phyloP scores from a whole-genome alignment of 306 rosid genomes.

The Inga laurina region DNA sequence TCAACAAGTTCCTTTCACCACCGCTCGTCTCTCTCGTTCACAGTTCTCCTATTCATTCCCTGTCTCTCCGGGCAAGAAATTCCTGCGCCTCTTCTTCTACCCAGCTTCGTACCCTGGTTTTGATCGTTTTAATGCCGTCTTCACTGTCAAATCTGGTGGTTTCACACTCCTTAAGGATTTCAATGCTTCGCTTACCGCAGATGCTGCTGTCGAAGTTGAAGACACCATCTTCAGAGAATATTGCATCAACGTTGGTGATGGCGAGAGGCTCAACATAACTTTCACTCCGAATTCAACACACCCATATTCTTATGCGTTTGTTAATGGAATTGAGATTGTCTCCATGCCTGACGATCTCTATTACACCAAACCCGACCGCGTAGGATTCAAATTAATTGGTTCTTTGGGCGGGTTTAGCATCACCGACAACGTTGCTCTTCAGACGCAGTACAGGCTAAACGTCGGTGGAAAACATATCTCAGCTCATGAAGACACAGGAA shows the following conservation, averaged over 20 bases:
- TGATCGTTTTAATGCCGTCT: constrained; percentile 12
- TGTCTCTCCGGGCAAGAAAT: constrained; percentile 27
- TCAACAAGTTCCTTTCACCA: constrained; percentile 15
- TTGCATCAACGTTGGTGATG: constrained; percentile 13
- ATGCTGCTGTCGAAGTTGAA: background rate
- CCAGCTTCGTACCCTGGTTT: constrained; percentile 7
- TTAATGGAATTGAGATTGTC: constrained; percentile 59
- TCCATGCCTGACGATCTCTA: constrained; percentile 58
- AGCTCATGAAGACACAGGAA: background rate
- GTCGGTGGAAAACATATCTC: background rate
- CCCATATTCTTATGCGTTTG: constrained; percentile 23
- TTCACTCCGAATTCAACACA: background rate
- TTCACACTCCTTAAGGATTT: constrained; percentile 40
- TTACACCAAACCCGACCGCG: constrained; percentile 17
- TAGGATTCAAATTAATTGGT: background rate
- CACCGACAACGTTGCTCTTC: background rate
- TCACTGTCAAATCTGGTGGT: constrained; percentile 28
- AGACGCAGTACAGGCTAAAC: background rate
- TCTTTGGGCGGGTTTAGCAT: background rate
- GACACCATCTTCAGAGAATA: constrained; percentile 30
- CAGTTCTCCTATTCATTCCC: constrained; percentile 45
- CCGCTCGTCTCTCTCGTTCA: constrained; percentile 31
- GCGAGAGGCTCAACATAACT: background rate
- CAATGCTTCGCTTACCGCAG: constrained; percentile 27
- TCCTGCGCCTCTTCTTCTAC: constrained; percentile 31